Base-by-base conservation (phyloP, 495 filamentous ascomycete species). In the Xylaria cubensis region DNA sequence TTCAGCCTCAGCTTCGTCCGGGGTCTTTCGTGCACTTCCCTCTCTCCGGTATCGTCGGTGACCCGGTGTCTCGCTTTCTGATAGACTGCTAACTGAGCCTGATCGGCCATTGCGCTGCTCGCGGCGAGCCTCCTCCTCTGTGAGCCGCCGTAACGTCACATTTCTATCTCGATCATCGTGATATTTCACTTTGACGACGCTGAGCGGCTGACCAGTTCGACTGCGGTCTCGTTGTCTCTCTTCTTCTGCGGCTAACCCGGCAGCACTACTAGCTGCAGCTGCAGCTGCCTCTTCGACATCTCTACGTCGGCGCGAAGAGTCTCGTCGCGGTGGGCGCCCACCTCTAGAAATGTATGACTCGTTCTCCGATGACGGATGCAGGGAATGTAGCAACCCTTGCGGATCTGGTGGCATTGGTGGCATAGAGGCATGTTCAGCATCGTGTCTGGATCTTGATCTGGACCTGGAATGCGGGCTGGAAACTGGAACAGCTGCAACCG, bases 161-260 rank as follows among this genome's bases (percentile, higher is more conserved):
- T 94, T 92, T 42, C 90, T 88, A 67, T 92, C 90, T 29, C 80
- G 78, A 74, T 97, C 92, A 65, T 90, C 87, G 80, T 94, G 90
- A 83, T 95, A 90, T 78, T 92, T 91, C 34, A 97, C 86, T 81
- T 94, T 94, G 63, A 97, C 89, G 56, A 97, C 89, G 67, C 89
- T 92, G 64, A 93, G 91, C 3, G 93, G 91, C 21, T 89, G 88
- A 15, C 88, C 88, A 15, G 86, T 80, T 56, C 75, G 79, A 55
- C 79, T 80, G n/a, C 76, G 75, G 42, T 74, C 77, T 32, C 79
- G 75, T 46, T 80, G 74, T 26, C 83, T 82, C 75, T 2, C 79
- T 79, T 4, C 82, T 81, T 71, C 69, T 24, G 61, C 69, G 26
- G 48, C 69, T 2, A 71, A 67, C 10, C 74, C 76, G 5, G 80